phyloP scores from a whole-genome alignment of 768 basidiomycete species.

The Lyophyllum shimeji region DNA sequence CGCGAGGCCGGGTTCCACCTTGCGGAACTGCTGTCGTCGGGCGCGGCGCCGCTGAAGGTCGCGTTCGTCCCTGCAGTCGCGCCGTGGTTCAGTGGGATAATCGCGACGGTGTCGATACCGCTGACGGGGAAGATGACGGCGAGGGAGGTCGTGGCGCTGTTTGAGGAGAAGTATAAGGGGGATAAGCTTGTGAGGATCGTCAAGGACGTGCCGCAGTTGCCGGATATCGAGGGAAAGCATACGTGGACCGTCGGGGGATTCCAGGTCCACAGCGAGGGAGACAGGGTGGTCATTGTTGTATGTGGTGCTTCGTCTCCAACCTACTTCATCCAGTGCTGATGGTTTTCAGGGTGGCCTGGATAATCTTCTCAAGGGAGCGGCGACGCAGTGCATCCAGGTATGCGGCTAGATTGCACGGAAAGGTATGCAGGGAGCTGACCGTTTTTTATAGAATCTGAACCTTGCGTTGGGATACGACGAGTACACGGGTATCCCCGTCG shows the following conservation, averaged over 20 bases:
- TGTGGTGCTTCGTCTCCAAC: slow-evolving; percentile 27
- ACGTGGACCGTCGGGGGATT: slow-evolving; percentile 91
- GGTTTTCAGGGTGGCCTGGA: slow-evolving; percentile 80
- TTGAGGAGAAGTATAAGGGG: slow-evolving; percentile 70
- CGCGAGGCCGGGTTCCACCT: slow-evolving; percentile 91
- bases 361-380: slow-evolving; percentile 96
- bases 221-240: slow-evolving; percentile 79
- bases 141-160: slow-evolving; percentile 68
- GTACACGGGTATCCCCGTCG: no score
- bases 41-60: slow-evolving; percentile 44
- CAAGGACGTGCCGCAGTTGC: slow-evolving; percentile 70
- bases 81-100: slow-evolving; percentile 96
- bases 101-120: slow-evolving; percentile 84
- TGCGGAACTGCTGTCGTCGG: slow-evolving; percentile 49
- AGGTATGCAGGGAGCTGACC: no score
- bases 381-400: slow-evolving; percentile 99
- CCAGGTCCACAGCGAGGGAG: slow-evolving; percentile 87
- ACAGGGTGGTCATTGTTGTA: slow-evolving; percentile 92
- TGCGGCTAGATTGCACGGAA: no score
- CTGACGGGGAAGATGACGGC: slow-evolving; percentile 68
- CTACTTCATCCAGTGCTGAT: slow-evolving; percentile 1
- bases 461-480: no score
- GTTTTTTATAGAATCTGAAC: no score
- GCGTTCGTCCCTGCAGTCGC: slow-evolving; percentile 88
- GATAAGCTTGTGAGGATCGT: slow-evolving; percentile 74